Evolutionary conservation across 768 basidiomycete species (phyloP), one percentile per base, ranked within the genome.

Genomic region (Galerina marginata): DNA sequence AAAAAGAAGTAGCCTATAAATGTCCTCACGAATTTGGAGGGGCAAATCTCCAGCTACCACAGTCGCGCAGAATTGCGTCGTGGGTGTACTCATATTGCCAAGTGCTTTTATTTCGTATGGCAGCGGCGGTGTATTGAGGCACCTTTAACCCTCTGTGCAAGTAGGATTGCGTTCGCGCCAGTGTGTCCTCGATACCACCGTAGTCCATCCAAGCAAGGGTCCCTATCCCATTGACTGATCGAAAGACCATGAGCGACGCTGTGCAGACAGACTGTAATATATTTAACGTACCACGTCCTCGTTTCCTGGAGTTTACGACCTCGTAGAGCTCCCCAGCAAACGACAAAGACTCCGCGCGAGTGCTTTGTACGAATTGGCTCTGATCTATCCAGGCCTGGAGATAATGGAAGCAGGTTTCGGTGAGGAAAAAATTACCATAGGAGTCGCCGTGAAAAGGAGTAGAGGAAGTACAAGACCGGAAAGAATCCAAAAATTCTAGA

Each of bases 321-420:
- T 64, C 63, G 4, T 38, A 60, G 25, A 60, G 43, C 15, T 64
- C 63, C 23, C 63, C 63, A 15, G 38, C 40, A 20, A 64, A 60
- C 0, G 54, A 56, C 11, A 64, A n/a, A 14, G 40, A 14, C n/a
- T 58, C 54, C 10, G 38, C 14, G 6, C 29, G 51, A 2, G 7
- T 5, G 9, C 38, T 4, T 11, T 33, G 36, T 43, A 44, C 49
- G 23, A 53, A 9, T 42, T 26, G 51, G 12, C 23, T 23, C 20
- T 23, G 26, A 26, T 53, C 51, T 3, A 53, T 20, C 51, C 51
- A 53, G 6, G 37, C 36, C 26, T 26, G 23, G 1, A 47, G 46
- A 26, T 47, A 47, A 26, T 47, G 46, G 11, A 23, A 47, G 23
- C 46, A 47, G 20, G n/a, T 4, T 47, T 47, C 20, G 1, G 46